Evolutionary conservation across 2,329 filamentous ascomycete species (phyloP), one percentile per base, ranked within the genome.

Genomic region (Paecilomyces sp.): DNA sequence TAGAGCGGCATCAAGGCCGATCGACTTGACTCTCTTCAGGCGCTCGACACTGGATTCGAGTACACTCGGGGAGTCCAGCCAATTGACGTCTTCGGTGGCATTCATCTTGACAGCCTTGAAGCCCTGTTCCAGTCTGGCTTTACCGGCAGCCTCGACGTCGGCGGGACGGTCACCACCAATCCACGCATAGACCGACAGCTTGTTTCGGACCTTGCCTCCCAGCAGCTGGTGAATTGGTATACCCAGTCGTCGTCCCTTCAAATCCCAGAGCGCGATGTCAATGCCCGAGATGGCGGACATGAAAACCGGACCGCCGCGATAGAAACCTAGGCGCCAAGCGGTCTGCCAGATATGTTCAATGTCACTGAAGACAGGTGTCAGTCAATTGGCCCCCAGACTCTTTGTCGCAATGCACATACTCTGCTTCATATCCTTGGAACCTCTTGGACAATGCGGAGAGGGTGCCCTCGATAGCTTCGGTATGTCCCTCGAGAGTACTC

Each of bases 331-430:
- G 51, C 89, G 82, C 83, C 86, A 92, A 28, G 84, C 83, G 63
- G 83, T 81, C 70, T 91, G 89, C 90, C 90, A 92, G 60, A 92
- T 88, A 63, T 91, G 86, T 69, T 92, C 89, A 63, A 92, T 92
- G 55, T 91, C 85, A 68, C 87, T 89, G 54, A 33, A 33, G 47
- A 47, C 52, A 30, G 33, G 54, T 47, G 12, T n/a, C 24, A 8
- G 18, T 15, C 8, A 36, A 11, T 9, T 15, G 36, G 51, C 64
- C 50, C 62, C 58, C 30, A 56, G 52, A 58, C 24, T 30, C 47
- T 55, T 56, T 41, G 15, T 18, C 22, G 30, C 12, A 57, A 58
- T 22, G 7, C 33, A 68, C 74, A 60, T 74, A 89, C 87, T 91
- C 85, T 33, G 89, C 89, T 68, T 91, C 88, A 64, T 85, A 80